Evolutionary conservation across 805 yeast species (phyloP), one percentile per base, ranked within the genome.

Genomic region (Teunomyces funiuensis): DNA sequence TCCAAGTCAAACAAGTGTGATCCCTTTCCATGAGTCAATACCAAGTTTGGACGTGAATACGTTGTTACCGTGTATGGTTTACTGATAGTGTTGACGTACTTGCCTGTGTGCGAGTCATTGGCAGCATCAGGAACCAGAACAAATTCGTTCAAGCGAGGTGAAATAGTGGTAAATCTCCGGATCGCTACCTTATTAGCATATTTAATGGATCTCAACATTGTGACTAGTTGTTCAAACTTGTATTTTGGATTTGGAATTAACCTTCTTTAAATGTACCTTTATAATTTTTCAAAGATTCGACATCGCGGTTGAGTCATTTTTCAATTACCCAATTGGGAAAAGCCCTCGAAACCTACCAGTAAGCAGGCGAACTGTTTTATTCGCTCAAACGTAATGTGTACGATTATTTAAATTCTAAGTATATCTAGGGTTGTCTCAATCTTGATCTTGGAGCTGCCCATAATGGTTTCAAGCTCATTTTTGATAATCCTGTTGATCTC

Each of bases 1-100:
- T 87, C 88, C 37, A 84, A 64, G 61, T 93, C 99, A 72, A 82
- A 89, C 41, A 93, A 60, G 40, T 72, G 71, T n/a, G 89, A 79
- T 14, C 96, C 96, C 52, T 80, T 65, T 26, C 97, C 99, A 45
- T 82, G 83, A 37, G 84, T 80, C 42, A 91, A 73, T 13, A 88
- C 85, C 37, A 89, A 63, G 34, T 80, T 72, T 9, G 96, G 95
- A 54, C 90, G 79, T 8, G 89, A 76, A 57, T 88, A 88, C 0
- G 95, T 87, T 4, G 93, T 82, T 6, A 83, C 90, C 7, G 82
- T 73, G 58, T 67, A 82, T 6, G 77, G 79, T 39, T 68, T 61
- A 31, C 72, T 71, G 40, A 71, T 66, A 15, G 73, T 73, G 18
- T 65, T 63, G 36, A 83, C 68, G 51, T 57, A 70, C 47, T 66